Conservation (phyloP, 768 basidiomycete genomes). For the Cystobasidium tubakii region DNA sequence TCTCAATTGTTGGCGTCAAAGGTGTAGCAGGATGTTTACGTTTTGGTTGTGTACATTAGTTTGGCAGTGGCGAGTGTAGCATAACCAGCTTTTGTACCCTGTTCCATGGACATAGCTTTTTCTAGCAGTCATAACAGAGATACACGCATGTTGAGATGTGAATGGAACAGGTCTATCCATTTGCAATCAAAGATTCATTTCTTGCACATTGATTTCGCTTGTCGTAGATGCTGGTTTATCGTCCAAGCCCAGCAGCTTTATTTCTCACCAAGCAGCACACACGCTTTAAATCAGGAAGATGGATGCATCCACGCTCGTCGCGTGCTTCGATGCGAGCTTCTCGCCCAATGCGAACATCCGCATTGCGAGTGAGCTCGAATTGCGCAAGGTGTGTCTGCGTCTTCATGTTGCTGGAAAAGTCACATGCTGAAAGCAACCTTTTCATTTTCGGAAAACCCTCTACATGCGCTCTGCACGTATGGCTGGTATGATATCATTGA, state of each 20-base stretch:
- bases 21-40: too few species aligned
- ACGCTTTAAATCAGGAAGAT: background rate
- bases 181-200: too few species aligned
- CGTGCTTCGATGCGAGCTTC: constrained; percentile 37
- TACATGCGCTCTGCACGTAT: too few species aligned
- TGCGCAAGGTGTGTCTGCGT: constrained; percentile 62
- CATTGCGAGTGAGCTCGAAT: constrained; percentile 76
- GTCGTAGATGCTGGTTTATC: too few species aligned
- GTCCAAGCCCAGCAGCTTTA: too few species aligned
- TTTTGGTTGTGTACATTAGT: too few species aligned
- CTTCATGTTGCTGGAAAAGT: background rate
- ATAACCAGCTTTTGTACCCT: background rate
- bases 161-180: too few species aligned
- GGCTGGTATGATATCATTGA: too few species aligned
- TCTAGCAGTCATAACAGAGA: background rate
- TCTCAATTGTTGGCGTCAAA: too few species aligned
- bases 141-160: background rate
- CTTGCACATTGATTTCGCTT: too few species aligned
- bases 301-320: constrained; percentile 32
- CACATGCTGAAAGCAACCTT: background rate
- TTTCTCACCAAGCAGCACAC: background rate
- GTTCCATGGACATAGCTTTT: too few species aligned
- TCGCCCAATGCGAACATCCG: constrained; percentile 70
- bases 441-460: too few species aligned
- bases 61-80: background rate